A percentile compares a stretch with the other conserved stretches of the same genome.
These are phyloP conservation scores for Penicillium sp. DNA, from an alignment of 2,329 filamentous ascomycete genomes.

Conservation along the genomic window DNA sequence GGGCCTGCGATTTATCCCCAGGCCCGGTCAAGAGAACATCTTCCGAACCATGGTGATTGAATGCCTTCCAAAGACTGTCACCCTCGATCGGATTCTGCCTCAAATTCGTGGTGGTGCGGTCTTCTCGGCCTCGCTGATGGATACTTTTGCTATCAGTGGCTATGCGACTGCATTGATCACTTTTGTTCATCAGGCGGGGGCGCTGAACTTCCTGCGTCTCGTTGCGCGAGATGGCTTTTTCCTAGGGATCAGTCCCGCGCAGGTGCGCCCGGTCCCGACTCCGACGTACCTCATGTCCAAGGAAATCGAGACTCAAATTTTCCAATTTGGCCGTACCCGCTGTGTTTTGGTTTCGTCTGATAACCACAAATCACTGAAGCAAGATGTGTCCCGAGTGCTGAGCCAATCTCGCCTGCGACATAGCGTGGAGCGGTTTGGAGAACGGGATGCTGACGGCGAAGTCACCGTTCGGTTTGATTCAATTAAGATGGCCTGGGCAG, in stretches of 20 bases:
- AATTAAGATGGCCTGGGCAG: conserved; percentile 14
- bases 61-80: conserved; percentile 3
- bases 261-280: conserved; percentile 13
- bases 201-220: conserved; percentile 15
- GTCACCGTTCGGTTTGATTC: conserved; percentile 16
- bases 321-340: conserved; percentile 10
- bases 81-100: conserved; percentile 14
- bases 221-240: conserved; percentile 12
- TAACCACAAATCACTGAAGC: neutral
- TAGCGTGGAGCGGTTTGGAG: conserved; percentile 15
- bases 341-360: conserved; percentile 5
- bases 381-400: conserved; percentile 4
- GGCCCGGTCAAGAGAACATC: neutral
- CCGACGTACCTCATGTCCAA: conserved; percentile 13
- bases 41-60: conserved; percentile 16
- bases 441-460: conserved; percentile 3
- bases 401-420: neutral
- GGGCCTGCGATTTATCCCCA: conserved; percentile 17
- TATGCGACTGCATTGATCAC: conserved; percentile 14
- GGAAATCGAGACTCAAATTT: conserved; percentile 9
- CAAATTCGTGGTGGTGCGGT: conserved; percentile 15
- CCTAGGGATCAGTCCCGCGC: conserved; percentile 5
- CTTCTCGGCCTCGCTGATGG: conserved; percentile 10
- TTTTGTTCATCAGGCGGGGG: conserved; percentile 11
- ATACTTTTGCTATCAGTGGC: conserved; percentile 12